phyloP scores from a whole-genome alignment of 176 grass and related monocot species.

The Eragrostis nindensis region DNA sequence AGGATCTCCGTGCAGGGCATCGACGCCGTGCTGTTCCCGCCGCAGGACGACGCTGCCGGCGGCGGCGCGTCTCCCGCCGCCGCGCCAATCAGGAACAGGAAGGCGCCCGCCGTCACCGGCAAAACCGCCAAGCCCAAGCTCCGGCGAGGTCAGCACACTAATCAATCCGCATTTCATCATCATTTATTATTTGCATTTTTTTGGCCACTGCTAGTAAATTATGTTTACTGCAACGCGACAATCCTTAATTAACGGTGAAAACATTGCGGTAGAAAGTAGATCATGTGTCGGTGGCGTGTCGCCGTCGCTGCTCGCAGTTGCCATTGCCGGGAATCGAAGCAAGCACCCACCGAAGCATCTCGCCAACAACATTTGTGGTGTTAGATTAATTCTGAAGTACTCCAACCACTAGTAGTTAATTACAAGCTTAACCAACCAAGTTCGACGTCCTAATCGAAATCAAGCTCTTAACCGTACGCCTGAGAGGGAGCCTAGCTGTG shows the following conservation, averaged over 20 bases:
- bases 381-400: slow-evolving; percentile 1
- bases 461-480: not conserved
- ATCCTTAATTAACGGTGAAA: not conserved
- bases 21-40: slow-evolving; percentile 80
- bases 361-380: slow-evolving; percentile 1
- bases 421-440: no score
- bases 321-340: slow-evolving; percentile 39
- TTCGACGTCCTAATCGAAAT: not conserved
- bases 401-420: not conserved
- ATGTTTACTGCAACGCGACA: no score
- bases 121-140: slow-evolving; percentile 57
- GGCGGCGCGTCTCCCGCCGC: slow-evolving; percentile 22
- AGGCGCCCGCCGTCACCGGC: slow-evolving; percentile 53
- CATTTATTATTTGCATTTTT: no score
- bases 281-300: slow-evolving; percentile 29
- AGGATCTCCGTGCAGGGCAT: slow-evolving; percentile 97
- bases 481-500: not conserved
- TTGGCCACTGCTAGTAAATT: no score
- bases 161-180: not conserved
- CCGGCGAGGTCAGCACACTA: slow-evolving; percentile 72
- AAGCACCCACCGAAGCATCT: slow-evolving; percentile 13
- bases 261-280: not conserved
- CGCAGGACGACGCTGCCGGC: slow-evolving; percentile 63
- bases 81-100: slow-evolving; percentile 44
- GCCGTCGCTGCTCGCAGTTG: not conserved